Base-by-base conservation (phyloP, 78 protist genomes). In the Guillardia theta region DNA sequence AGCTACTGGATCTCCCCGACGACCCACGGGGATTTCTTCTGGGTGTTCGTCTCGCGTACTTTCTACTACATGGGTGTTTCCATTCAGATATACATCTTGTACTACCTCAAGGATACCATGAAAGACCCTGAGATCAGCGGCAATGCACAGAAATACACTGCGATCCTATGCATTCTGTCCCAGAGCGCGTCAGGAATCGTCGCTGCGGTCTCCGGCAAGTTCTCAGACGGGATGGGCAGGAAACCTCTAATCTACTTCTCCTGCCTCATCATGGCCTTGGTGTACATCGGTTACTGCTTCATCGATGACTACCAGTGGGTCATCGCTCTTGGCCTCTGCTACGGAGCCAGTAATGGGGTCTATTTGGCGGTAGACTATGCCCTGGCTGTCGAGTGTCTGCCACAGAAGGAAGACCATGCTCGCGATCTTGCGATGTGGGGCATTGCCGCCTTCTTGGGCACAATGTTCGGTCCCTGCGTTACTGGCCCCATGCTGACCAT, bases 31-130 rank as follows among this genome's bases (percentile, higher is more conserved):
- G 95, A 93, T 37, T 93, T 93, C 54, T 93, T 78, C 80, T 93
- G 95, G 95, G 95, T 93, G 54, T 93, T 93, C 53, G 95, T 93
- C 22, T 53, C 88, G 47, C 88, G 95, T 36, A 76, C 93, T 50
- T 80, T 93, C 76, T 93, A 70, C 90, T 93, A 93, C 93, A 78
- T 78, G 80, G 95, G 87, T 4, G 95, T 93, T 19, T 58, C 88
- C 64, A 9, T 33, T 58, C 95, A 93, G 88, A 78, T 64, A 27
- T 93, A 48, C 92, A 93, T 93, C 44, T 21, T 93, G 53, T 93
- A 24, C 90, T 80, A 37, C 90, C 90, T 43, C 53, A 45, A 48
- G 37, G 90, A 78, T 50, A 43, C 90, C 46, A 70, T 70, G 33
- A 24, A 70, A 43, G 83, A 70, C 41, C 9, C 9, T 22, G 83